phyloP scores from a whole-genome alignment of 1,139 yeast genomes.

The Waltiozyma sp. region DNA sequence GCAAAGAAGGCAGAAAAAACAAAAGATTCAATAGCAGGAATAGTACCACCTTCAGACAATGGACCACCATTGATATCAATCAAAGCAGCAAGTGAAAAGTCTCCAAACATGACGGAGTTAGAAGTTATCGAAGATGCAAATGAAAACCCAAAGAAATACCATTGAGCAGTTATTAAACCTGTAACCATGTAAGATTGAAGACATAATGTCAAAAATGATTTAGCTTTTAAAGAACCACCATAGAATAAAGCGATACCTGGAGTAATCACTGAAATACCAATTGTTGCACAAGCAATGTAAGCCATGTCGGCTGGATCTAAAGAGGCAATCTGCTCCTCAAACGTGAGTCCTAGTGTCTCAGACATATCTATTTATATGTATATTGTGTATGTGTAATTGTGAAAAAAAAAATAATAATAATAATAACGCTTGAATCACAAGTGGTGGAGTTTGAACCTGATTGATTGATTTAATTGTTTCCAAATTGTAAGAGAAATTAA shows the following conservation, averaged over 20 bases:
- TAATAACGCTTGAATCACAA: too few species aligned
- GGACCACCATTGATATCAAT: constrained; percentile 29
- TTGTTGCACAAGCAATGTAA: constrained; percentile 21
- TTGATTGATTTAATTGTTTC: too few species aligned
- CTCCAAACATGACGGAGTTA: constrained; percentile 26
- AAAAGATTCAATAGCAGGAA: constrained; percentile 31
- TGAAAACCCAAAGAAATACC: constrained; percentile 36
- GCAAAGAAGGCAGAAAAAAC: constrained; percentile 35
- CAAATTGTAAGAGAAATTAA: too few species aligned
- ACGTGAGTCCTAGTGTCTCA: neutral
- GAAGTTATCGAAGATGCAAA: constrained; percentile 31
- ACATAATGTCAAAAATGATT: constrained; percentile 28
- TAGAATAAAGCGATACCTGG: constrained; percentile 36
- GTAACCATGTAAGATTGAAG: constrained; percentile 33
- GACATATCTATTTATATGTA: neutral
- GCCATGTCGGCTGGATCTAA: constrained; percentile 17
- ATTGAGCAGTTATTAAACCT: constrained; percentile 27
- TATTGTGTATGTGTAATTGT: too few species aligned
- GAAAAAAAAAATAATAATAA: too few species aligned
- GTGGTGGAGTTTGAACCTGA: too few species aligned
- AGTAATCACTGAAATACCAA: constrained; percentile 32
- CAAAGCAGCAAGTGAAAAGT: constrained; percentile 31
- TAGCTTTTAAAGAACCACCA: constrained; percentile 25
- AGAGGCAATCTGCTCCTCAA: neutral
- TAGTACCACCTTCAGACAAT: constrained; percentile 25